A percentile compares a stretch with the other conserved stretches of the same genome.
Evolutionary conservation across 2,329 filamentous ascomycete genomes (phyloP).

Genomic region (Sporothrix variecibatus): DNA sequence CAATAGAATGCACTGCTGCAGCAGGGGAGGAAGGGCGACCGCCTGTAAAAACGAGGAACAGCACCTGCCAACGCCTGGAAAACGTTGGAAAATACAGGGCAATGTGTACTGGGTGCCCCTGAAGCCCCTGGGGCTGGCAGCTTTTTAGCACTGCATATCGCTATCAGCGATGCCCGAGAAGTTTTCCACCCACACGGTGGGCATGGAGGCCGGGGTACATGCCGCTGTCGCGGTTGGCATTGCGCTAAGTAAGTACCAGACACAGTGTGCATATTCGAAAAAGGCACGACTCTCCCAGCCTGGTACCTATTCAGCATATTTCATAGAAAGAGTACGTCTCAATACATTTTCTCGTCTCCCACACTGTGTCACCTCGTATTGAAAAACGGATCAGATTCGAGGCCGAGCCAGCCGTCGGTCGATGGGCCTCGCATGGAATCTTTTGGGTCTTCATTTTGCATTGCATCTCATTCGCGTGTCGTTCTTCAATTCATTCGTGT

Average conservation of each 20-base stretch:
- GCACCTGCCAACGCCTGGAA: not conserved
- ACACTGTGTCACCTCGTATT: constrained; percentile 16
- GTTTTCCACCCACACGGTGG: not conserved
- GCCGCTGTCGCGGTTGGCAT: not conserved
- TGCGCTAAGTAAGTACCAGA: constrained; percentile 3
- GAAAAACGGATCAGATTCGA: not conserved
- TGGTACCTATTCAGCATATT: not conserved
- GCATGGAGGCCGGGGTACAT: constrained; percentile 13
- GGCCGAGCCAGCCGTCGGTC: constrained; percentile 21
- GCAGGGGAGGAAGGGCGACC: not conserved
- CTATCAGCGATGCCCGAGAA: not conserved
- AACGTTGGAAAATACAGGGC: not conserved
- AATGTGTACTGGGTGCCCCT: not conserved
- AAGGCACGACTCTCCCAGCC: no score
- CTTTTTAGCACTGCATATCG: constrained; percentile 4
- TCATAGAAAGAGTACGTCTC: not conserved
- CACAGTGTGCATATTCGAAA: not conserved
- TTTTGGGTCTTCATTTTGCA: not conserved
- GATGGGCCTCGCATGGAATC: not conserved
- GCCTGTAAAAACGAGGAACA: not conserved
- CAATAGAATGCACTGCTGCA: not conserved
- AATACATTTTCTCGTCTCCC: no score
- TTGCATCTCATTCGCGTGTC: not conserved
- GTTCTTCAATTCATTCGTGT: not conserved
- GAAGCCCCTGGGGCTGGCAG: not conserved